phyloP scores from a whole-genome alignment of 805 yeast species.

The Kluyveromyces wickerhamii region DNA sequence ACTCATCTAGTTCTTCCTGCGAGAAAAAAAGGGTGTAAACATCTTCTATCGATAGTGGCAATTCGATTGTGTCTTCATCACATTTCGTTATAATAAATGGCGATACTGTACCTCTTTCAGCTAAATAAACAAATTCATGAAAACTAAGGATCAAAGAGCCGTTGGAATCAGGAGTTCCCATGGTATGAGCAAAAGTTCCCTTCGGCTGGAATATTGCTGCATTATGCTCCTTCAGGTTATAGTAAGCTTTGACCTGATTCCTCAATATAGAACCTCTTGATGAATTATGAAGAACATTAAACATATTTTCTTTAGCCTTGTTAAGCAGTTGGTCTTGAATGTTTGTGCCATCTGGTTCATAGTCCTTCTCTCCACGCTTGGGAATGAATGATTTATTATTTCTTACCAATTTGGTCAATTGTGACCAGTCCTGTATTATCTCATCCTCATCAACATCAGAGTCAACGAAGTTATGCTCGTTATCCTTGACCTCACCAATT shows the following conservation, averaged over 20 bases:
- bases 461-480: conserved; percentile 7
- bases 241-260: conserved; percentile 45
- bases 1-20: conserved; percentile 41
- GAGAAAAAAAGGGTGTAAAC: conserved; percentile 44
- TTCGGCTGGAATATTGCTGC: conserved; percentile 43
- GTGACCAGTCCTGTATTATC: conserved; percentile 48
- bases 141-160: conserved; percentile 46
- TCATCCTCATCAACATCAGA: conserved; percentile 35
- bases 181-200: conserved; percentile 66
- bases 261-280: conserved; percentile 42
- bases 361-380: conserved; percentile 78
- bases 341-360: conserved; percentile 69
- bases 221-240: conserved; percentile 27
- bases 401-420: conserved; percentile 25
- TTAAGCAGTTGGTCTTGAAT: conserved; percentile 42
- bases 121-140: conserved; percentile 68
- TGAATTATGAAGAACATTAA: conserved; percentile 44
- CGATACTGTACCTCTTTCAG: conserved; percentile 67
- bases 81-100: conserved; percentile 31
- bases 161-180: conserved; percentile 51
- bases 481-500: too few species aligned
- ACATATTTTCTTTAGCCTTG: conserved; percentile 64
- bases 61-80: conserved; percentile 13
- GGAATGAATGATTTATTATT: conserved; percentile 34
- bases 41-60: conserved; percentile 52